Conservation (phyloP, 2,329 filamentous ascomycete species). For the Fusarium burgessii region DNA sequence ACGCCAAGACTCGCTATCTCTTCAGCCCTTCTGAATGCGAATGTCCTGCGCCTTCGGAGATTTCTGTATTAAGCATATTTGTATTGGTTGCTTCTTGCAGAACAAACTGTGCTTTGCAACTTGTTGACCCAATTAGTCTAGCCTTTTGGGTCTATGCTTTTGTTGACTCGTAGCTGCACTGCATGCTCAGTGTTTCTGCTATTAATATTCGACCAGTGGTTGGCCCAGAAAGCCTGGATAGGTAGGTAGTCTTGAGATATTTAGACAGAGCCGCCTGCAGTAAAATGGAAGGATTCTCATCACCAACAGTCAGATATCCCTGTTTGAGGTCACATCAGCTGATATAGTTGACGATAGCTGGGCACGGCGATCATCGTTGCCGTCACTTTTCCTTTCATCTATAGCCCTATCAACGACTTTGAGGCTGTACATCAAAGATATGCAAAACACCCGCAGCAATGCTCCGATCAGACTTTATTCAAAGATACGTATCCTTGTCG, state of each 20-base stretch:
- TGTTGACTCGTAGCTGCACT: background rate
- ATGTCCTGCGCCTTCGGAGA: background rate
- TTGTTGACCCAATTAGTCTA: background rate
- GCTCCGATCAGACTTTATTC: background rate
- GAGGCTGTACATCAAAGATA: background rate
- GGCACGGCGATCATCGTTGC: background rate
- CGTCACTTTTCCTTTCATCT: background rate
- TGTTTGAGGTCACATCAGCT: background rate
- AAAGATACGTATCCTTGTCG: background rate
- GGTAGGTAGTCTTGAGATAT: background rate
- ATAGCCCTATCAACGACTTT: background rate
- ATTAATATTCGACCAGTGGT: background rate
- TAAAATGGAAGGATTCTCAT: background rate
- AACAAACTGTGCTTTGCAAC: background rate
- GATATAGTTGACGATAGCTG: background rate
- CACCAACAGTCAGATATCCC: background rate
- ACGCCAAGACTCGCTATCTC: slow-evolving; percentile 9
- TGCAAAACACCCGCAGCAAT: background rate
- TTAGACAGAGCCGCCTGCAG: background rate
- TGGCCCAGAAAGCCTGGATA: background rate
- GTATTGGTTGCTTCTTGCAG: background rate
- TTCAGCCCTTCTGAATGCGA: slow-evolving; percentile 2
- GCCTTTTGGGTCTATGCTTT: slow-evolving; percentile 72
- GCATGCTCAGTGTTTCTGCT: background rate
- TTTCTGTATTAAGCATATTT: slow-evolving; percentile 5